Evolutionary conservation across 768 basidiomycete species (phyloP), one percentile per base, ranked within the genome.

Genomic region (Lactarius deliciosus): DNA sequence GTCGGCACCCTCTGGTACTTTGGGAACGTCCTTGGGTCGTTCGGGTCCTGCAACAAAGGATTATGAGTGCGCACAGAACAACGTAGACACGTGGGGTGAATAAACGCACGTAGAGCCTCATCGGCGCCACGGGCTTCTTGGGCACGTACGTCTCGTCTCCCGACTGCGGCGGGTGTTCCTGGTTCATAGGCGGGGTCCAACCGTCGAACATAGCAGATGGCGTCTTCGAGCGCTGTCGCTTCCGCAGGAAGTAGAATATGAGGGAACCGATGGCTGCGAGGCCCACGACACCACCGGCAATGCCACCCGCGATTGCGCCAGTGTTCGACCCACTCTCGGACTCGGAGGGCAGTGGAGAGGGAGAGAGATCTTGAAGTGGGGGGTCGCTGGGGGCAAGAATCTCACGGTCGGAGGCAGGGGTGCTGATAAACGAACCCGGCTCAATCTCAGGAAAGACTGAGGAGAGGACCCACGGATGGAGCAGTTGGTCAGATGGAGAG

Each of bases 51-150:
- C 6, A 28, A n/a, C 15, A 40, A 41, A 30, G 20, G 8, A 47
- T 5, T 10, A 5, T 50, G 34, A 7, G 25, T 1, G 3, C 10
- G 16, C n/a, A 25, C 9, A 7, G 15, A 7, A 47, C 38, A 40
- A 38, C 3, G 11, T 15, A 28, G 2, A 34, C 13, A 0, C 25
- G 15, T 0, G 1, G 25, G 10, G 5, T 5, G 10, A 28, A 16
- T 25, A 53, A 30, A 58, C 66, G 38, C 20, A 67, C 66, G 43
- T 67, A 67, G 32, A 67, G 11, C 25, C 1, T 60, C 47, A 28
- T 47, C 2, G 36, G 18, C 16, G 30, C 5, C 10, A 16, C 1
- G 18, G 30, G 9, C 30, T 18, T 56, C 30, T 0, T 6, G 15
- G 38, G 0, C 5, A 40, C 15, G 13, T 38, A 38, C 38, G 13